Evolutionary conservation across 2,329 filamentous ascomycete species (phyloP), one percentile per base, ranked within the genome.

Genomic region (Huntiella savannae): DNA sequence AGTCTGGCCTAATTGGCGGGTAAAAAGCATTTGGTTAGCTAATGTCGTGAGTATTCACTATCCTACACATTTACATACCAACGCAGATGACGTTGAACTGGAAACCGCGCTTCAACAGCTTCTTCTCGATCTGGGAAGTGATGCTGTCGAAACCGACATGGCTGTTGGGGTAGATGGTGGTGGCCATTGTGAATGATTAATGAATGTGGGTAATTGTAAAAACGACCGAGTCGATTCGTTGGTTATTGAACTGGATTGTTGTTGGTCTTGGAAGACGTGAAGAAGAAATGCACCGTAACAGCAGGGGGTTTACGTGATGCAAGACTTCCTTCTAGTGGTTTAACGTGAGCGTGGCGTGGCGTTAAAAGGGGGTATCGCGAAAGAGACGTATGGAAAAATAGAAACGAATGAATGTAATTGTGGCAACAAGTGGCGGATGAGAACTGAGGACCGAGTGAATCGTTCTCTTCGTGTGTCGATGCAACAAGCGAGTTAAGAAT

Each of bases 111-210:
- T 98, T 98, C 70, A 98, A 67, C 62, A 96, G 81, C 81, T 98
- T 98, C 71, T 84, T 82, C 79, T 98, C 91, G 59, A 98, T 98
- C 73, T 98, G 91, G 56, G 81, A 86, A 58, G 91, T 98, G 74
- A 98, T 98, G 72, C 86, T 95, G 73, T 98, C 91, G 72, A 98
- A 98, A 77, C 91, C 91, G 65, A 98, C 91, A 74, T 96, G 91
- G 80, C 81, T 93, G 65, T 91, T 80, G 60, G 91, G 91, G 67
- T 84, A 91, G 63, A 81, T 76, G 59, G 77, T 77, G 63, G 67
- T 64, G 54, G 67, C 66, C 67, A 70, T 72, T 57, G 60, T 68
- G 22, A 28, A 28, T 28, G 59, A 58, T 54, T 54, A 52, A 54
- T 28, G 22, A 28, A 28, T 53, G 54, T 51, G 53, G 51, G 51